A percentile compares a stretch with the other conserved stretches of the same genome.
Conservation (phyloP, 495 filamentous ascomycete species). For the Xylaria castorea region DNA sequence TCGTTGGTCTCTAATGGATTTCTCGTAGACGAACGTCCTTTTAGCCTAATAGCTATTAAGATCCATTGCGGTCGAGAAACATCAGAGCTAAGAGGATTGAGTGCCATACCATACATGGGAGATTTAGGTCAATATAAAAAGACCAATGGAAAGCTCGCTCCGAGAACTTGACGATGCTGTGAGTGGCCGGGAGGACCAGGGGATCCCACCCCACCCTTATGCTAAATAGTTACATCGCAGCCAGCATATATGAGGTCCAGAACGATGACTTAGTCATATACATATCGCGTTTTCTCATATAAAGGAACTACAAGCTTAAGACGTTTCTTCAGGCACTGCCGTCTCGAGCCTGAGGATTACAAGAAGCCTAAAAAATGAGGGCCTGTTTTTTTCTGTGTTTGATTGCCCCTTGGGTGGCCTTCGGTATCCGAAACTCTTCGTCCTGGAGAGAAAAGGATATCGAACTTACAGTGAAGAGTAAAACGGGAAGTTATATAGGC, state of each 20-base stretch:
- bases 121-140: neutral
- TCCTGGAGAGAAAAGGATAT: neutral
- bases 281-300: neutral
- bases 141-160: neutral
- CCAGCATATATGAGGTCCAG: neutral
- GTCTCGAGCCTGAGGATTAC: neutral
- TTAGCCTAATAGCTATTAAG: conserved; percentile 12
- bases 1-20: neutral
- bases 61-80: neutral
- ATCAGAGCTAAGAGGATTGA: neutral
- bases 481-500: conserved; percentile 49
- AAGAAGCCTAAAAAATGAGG: neutral
- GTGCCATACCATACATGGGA: neutral
- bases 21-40: neutral
- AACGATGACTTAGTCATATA: neutral
- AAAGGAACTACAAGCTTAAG: neutral
- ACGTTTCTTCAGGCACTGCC: neutral
- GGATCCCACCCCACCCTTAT: conserved; percentile 5
- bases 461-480: conserved; percentile 41
- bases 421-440: neutral
- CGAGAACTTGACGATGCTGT: neutral
- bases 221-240: neutral
- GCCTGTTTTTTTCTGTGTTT: neutral
- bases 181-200: neutral
- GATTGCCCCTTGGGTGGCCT: neutral